A percentile compares a stretch with the other conserved stretches of the same genome.
phyloP scores from a whole-genome alignment of 2,329 filamentous ascomycete genomes.

The Zymoseptoria passerinii region DNA sequence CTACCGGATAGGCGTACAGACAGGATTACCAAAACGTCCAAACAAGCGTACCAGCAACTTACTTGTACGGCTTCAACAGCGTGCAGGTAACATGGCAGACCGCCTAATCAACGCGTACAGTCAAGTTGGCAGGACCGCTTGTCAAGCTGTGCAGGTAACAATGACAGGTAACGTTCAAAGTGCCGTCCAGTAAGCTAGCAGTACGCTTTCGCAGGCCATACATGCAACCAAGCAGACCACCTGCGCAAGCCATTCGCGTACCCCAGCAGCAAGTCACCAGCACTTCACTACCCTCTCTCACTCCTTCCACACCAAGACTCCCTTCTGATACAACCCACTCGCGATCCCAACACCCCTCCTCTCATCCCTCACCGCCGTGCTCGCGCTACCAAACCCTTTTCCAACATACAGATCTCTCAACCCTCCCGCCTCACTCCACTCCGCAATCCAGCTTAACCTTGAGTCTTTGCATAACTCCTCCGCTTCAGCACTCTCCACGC shows the following conservation, averaged over 20 bases:
- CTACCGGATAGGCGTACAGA: background rate
- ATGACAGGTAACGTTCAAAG: no score
- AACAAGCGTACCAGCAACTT: background rate
- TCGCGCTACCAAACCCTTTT: slow-evolving; percentile 30
- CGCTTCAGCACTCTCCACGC: slow-evolving; percentile 17
- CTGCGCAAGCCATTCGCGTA: background rate
- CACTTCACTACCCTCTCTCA: background rate
- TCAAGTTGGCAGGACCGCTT: no score
- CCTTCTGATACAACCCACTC: slow-evolving; percentile 35
- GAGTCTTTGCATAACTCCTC: slow-evolving; percentile 24
- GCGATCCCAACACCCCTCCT: slow-evolving; percentile 30
- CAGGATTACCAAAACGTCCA: background rate
- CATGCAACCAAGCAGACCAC: no score
- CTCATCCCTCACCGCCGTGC: slow-evolving; percentile 33
- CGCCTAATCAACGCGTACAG: no score
- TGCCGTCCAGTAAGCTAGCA: no score
- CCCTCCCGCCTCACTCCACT: slow-evolving; percentile 33
- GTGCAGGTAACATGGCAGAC: background rate
- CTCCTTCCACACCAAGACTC: slow-evolving; percentile 32
- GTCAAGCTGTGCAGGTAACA: no score
- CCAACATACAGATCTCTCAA: slow-evolving; percentile 32
- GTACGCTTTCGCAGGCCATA: no score
- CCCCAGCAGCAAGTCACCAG: background rate
- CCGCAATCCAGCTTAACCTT: slow-evolving; percentile 26
- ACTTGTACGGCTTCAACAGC: background rate